A percentile compares a stretch with the other conserved stretches of the same genome.
phyloP scores from a whole-genome alignment of 2,329 filamentous ascomycete species.

The Curvularia sp. region DNA sequence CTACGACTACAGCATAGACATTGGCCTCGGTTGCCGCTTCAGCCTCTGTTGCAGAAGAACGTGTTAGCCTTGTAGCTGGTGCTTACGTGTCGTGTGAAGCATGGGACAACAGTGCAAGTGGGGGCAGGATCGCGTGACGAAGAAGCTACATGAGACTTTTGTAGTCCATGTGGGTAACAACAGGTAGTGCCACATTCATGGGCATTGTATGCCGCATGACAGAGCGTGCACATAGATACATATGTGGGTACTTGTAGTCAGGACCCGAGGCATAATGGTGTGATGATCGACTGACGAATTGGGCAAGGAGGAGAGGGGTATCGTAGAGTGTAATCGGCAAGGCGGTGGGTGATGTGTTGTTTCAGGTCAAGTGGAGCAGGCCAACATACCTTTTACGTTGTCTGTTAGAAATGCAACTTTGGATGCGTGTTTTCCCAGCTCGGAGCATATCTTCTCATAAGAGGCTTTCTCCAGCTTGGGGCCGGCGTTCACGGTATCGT shows the following conservation, averaged over 20 bases:
- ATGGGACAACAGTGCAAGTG: slow-evolving; percentile 2
- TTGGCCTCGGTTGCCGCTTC: slow-evolving; percentile 54
- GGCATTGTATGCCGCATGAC: slow-evolving; percentile 13
- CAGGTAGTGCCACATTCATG: slow-evolving; percentile 3
- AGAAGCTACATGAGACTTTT: slow-evolving; percentile 3
- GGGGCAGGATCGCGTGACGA: slow-evolving; percentile 13
- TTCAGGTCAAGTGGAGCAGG: slow-evolving; percentile 11
- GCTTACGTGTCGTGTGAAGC: slow-evolving; percentile 3
- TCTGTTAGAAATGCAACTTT: slow-evolving; percentile 83
- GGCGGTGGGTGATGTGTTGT: slow-evolving; percentile 20
- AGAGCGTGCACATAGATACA: background rate
- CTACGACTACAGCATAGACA: slow-evolving; percentile 55
- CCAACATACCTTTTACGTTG: slow-evolving; percentile 65
- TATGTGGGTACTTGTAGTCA: slow-evolving; percentile 5
- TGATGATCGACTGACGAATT: slow-evolving; percentile 12
- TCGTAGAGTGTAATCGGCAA: background rate
- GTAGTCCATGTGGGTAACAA: slow-evolving; percentile 4
- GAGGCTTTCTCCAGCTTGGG: slow-evolving; percentile 72
- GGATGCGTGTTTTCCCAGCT: slow-evolving; percentile 54
- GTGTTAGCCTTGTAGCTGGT: slow-evolving; percentile 20
- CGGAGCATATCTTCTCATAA: slow-evolving; percentile 69
- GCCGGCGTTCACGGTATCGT: slow-evolving; percentile 82
- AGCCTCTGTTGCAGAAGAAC: slow-evolving; percentile 46
- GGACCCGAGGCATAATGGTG: slow-evolving; percentile 1
- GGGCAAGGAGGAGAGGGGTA: slow-evolving; percentile 15